Conservation (phyloP, 306 rosid species). For the Betula pendula region DNA sequence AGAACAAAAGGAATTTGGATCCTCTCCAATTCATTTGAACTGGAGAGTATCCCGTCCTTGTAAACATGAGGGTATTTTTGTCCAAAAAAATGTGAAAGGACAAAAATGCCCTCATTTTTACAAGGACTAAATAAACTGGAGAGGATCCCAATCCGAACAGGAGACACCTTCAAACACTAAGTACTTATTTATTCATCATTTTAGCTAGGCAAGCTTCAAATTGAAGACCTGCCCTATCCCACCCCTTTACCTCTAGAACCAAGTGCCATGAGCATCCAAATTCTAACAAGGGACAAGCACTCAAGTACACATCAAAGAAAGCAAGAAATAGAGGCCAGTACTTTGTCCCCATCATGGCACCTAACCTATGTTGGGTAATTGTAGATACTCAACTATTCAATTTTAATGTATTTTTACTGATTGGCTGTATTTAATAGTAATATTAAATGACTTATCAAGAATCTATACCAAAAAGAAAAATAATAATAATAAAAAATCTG, state of each 20-base stretch:
- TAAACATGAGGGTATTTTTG: too few species aligned
- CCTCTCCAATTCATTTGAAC: too few species aligned
- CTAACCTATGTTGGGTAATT: not conserved
- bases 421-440: not conserved
- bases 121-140: too few species aligned
- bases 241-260: not conserved
- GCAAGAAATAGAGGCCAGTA: not conserved
- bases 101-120: too few species aligned
- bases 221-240: not conserved
- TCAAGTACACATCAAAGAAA: not conserved
- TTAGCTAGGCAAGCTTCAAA: conserved; percentile 1
- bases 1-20: too few species aligned
- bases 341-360: not conserved
- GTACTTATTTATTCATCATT: not conserved
- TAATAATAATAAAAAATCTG: not conserved
- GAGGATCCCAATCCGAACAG: too few species aligned
- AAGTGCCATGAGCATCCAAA: not conserved
- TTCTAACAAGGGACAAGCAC: not conserved
- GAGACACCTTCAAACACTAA: not conserved
- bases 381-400: not conserved
- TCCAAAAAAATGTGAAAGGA: too few species aligned
- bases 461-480: not conserved
- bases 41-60: too few species aligned
- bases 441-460: not conserved
- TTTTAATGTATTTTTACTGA: not conserved